Evolutionary conservation across 2,329 filamentous ascomycete species (phyloP), one percentile per base, ranked within the genome.

Genomic region (Fusarium sarcochroum): DNA sequence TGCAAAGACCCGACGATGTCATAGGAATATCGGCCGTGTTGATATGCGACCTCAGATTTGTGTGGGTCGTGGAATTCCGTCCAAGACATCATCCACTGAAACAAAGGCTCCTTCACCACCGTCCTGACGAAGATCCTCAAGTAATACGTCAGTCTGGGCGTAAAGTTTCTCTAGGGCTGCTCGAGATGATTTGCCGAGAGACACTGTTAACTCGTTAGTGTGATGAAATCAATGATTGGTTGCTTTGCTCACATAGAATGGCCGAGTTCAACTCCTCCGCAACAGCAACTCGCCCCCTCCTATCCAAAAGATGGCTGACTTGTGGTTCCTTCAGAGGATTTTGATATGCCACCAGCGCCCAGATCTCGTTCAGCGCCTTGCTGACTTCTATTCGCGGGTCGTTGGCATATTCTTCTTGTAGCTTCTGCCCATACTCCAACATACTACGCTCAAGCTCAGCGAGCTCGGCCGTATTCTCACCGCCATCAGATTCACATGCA

Each of bases 221-320:
- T 9, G 14, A 20, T 44, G 37, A 7, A n/a, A 21, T 35, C 9
- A 46, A 38, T 18, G 35, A 18, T 14, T 25, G 15, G 18, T 40
- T 46, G 20, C 13, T 48, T 35, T 17, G 85, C 90, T 82, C 83
- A 97, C 94, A 89, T 63, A 99, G 80, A 73, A 99, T 97, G 46
- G 93, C 94, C 63, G 93, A 93, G 79, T 98, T 98, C 58, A 99
- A 84, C 78, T 97, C 94, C 81, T 99, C 96, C 10, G 94, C 94
- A 40, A 98, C 93, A 18, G 89, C 85, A 18, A 90, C 88, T 42
- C 96, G 85, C 2, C 93, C 93, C 52, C 87, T 88, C 38, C 87
- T 85, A 73, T 97, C 93, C 58, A 99, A 83, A 62, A 98, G 82
- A 75, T 93, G 91, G 17, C 91, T 90, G 60, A 98, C 87, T 61